Conservation (phyloP, 2,329 filamentous ascomycete genomes). For the Scopulariopsis brevicaulis region DNA sequence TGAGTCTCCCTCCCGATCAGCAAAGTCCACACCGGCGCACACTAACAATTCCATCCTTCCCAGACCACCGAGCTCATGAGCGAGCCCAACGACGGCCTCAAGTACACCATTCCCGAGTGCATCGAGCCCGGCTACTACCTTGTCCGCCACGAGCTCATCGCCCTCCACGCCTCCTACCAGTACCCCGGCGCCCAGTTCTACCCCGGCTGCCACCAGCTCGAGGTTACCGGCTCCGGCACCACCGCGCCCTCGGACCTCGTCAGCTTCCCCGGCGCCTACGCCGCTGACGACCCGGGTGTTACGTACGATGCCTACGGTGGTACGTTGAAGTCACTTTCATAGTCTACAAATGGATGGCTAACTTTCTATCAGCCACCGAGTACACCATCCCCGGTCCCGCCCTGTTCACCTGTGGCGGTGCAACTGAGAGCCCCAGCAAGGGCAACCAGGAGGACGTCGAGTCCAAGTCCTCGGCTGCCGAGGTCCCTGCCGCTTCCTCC, state of each 20-base stretch:
- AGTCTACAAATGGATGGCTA: neutral
- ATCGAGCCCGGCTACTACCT: slow-evolving; percentile 43
- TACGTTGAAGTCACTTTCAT: slow-evolving; percentile 10
- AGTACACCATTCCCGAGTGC: slow-evolving; percentile 43
- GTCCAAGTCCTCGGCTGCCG: neutral
- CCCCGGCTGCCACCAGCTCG: slow-evolving; percentile 44
- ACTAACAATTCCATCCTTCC: slow-evolving; percentile 1
- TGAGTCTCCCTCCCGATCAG: slow-evolving; percentile 11
- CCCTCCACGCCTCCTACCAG: slow-evolving; percentile 32
- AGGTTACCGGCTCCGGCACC: slow-evolving; percentile 36
- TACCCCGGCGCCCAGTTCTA: slow-evolving; percentile 47
- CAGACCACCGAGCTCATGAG: slow-evolving; percentile 30
- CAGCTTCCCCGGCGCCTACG: slow-evolving; percentile 41
- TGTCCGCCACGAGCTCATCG: slow-evolving; percentile 46
- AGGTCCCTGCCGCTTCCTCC: neutral
- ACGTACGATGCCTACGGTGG: slow-evolving; percentile 39
- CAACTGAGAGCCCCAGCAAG: too few relatives aligned
- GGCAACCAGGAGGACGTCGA: slow-evolving; percentile 13
- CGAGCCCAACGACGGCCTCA: slow-evolving; percentile 26
- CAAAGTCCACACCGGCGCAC: neutral
- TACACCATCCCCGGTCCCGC: neutral
- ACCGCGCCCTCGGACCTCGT: slow-evolving; percentile 30
- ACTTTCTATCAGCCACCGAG: neutral
- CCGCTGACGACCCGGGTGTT: slow-evolving; percentile 34
- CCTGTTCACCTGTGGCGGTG: neutral